Percentiles rank a stretch among this genome's conserved stretches.
phyloP scores from a whole-genome alignment of 257 asterid genomes.

The Nicotiana attenuata region DNA sequence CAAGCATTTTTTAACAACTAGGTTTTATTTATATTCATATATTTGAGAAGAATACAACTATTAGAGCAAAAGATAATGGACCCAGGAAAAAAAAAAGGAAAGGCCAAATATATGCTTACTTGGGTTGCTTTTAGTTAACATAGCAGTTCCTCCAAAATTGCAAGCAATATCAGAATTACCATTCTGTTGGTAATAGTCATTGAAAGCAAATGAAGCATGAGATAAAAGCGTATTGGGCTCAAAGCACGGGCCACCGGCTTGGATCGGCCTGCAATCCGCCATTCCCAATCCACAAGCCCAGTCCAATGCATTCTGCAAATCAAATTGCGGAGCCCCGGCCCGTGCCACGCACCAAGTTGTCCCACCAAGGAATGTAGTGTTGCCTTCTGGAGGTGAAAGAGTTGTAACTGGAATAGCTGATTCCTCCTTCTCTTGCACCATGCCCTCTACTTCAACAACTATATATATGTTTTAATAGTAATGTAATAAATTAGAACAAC shows the following conservation, averaged over 20 bases:
- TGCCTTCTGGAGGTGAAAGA: conserved; percentile 60
- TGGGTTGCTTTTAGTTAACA: conserved; percentile 46
- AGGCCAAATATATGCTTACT: conserved; percentile 30
- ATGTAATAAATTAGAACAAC: too few species aligned
- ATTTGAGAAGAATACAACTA: neutral
- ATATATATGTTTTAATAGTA: too few species aligned
- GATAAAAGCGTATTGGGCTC: conserved; percentile 52
- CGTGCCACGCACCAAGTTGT: conserved; percentile 80
- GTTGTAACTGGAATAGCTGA: conserved; percentile 34
- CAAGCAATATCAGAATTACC: conserved; percentile 75
- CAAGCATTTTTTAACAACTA: neutral
- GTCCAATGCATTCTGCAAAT: conserved; percentile 65
- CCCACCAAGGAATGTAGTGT: conserved; percentile 63
- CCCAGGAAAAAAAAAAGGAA: neutral
- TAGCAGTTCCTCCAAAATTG: conserved; percentile 80
- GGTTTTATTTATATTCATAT: neutral
- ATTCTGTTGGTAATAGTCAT: conserved; percentile 71
- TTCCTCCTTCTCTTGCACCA: conserved; percentile 39
- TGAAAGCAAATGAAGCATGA: conserved; percentile 83
- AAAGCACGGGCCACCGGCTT: conserved; percentile 64
- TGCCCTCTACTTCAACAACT: conserved; percentile 12
- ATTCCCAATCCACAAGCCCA: conserved; percentile 78
- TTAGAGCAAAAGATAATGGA: neutral
- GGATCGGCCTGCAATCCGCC: conserved; percentile 61
- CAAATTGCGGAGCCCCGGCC: conserved; percentile 36